Conservation (phyloP, 2,329 filamentous ascomycete genomes). For the Neofusicoccum umdonicola region DNA sequence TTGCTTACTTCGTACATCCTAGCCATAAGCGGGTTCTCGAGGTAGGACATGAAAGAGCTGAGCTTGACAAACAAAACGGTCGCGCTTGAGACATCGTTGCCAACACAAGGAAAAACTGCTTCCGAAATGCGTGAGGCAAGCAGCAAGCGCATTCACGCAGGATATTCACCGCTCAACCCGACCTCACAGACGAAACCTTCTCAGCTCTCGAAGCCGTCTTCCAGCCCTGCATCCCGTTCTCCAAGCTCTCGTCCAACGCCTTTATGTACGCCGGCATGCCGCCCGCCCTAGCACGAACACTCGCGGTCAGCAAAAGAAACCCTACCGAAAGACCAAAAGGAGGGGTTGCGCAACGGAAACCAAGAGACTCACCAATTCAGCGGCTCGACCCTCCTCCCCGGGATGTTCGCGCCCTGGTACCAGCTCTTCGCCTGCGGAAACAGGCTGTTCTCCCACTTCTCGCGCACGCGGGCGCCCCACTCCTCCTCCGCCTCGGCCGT, state of each 20-base stretch:
- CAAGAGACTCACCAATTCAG: conserved; percentile 33
- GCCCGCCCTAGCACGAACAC: neutral
- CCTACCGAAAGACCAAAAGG: conserved; percentile 9
- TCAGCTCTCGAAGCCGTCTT: neutral
- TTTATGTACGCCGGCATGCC: conserved; percentile 7
- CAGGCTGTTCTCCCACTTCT: no score
- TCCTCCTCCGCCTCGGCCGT: conserved; percentile 16
- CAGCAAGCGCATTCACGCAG: no score
- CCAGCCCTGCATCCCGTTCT: conserved; percentile 6
- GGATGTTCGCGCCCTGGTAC: conserved; percentile 42
- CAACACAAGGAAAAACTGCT: no score
- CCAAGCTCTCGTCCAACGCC: neutral
- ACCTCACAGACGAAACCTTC: no score
- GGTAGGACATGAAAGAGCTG: no score
- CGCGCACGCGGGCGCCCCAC: no score
- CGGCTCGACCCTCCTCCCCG: conserved; percentile 42
- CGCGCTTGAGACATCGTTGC: no score
- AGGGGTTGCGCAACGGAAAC: conserved; percentile 2
- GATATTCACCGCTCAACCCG: no score
- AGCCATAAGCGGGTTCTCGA: no score
- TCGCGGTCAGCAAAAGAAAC: neutral
- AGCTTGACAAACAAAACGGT: no score
- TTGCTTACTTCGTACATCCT: no score
- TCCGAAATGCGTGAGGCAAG: no score
- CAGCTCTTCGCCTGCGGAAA: conserved; percentile 24